phyloP scores from a whole-genome alignment of 2,329 filamentous ascomycete genomes.

The Phymatotrichopsis omnivora region DNA sequence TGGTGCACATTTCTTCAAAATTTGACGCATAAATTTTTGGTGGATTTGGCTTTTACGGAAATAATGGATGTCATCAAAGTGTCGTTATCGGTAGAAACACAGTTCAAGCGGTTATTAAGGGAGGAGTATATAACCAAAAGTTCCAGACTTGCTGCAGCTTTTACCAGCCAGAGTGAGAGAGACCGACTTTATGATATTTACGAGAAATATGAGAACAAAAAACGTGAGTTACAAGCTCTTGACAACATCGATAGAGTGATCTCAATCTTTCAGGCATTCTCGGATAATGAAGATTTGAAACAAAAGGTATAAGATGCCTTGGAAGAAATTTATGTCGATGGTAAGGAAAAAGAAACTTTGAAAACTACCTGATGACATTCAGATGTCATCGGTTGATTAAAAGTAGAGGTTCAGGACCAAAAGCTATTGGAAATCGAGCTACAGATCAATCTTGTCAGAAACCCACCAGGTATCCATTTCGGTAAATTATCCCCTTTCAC shows the following conservation, averaged over 20 bases:
- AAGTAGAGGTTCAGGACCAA: conserved; percentile 32
- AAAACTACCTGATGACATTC: conserved; percentile 27
- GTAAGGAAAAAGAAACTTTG: conserved; percentile 17
- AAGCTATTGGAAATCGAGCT: conserved; percentile 31
- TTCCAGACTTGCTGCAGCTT: conserved; percentile 11
- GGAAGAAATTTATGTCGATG: conserved; percentile 20
- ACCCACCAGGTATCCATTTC: conserved; percentile 32
- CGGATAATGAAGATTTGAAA: neutral
- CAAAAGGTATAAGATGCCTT: neutral
- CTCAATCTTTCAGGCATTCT: neutral
- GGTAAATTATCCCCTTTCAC: conserved; percentile 10
- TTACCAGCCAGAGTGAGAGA: conserved; percentile 8
- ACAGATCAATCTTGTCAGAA: conserved; percentile 29
- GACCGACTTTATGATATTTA: conserved; percentile 13
- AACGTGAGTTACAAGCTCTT: neutral
- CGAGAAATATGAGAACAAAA: conserved; percentile 13
- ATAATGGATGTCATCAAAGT: conserved; percentile 35
- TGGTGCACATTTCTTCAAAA: conserved; percentile 28
- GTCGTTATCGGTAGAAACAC: conserved; percentile 17
- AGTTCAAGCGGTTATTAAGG: conserved; percentile 23
- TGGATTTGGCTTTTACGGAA: conserved; percentile 32
- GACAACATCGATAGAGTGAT: too few species aligned
- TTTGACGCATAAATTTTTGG: conserved; percentile 23
- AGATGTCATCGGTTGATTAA: conserved; percentile 16
- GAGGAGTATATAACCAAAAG: conserved; percentile 13